A percentile compares a stretch with the other conserved stretches of the same genome.
These are phyloP conservation scores for Fomitopsis pinicola DNA, from an alignment of 1,284 basidiomycete species.

Conservation along the genomic window DNA sequence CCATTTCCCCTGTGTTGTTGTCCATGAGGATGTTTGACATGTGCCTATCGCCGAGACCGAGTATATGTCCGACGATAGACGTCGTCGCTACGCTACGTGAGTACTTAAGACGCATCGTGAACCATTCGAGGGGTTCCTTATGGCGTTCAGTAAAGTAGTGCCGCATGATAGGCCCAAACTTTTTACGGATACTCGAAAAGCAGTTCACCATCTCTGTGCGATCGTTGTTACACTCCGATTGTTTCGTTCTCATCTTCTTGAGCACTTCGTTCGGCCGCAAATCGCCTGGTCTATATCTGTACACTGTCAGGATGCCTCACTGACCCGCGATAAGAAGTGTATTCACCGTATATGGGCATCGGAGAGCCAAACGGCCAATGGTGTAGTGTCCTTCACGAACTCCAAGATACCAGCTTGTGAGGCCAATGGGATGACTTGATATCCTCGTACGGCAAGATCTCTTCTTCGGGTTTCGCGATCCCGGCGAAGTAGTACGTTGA, in stretches of 20 bases:
- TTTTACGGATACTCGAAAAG: slow-evolving; percentile 51
- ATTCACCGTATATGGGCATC: slow-evolving; percentile 55
- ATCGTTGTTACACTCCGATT: slow-evolving; percentile 19
- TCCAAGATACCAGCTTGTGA: slow-evolving; percentile 85
- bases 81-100: slow-evolving; percentile 89
- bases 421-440: slow-evolving; percentile 86
- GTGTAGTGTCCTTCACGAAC: slow-evolving; percentile 82
- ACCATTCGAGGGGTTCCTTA: slow-evolving; percentile 89
- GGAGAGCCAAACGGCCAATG: slow-evolving; percentile 63
- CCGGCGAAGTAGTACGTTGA: slow-evolving; percentile 73
- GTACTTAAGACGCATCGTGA: slow-evolving; percentile 89
- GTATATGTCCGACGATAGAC: slow-evolving; percentile 90
- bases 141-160: slow-evolving; percentile 92
- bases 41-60: slow-evolving; percentile 94
- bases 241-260: slow-evolving; percentile 20
- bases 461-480: slow-evolving; percentile 79
- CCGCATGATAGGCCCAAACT: slow-evolving; percentile 86
- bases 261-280: slow-evolving; percentile 21
- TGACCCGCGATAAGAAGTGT: neutral
- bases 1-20: slow-evolving; percentile 78
- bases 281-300: slow-evolving; percentile 40
- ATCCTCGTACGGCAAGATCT: slow-evolving; percentile 74
- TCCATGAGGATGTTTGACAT: slow-evolving; percentile 92
- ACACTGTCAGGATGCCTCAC: neutral
- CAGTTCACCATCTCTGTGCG: slow-evolving; percentile 36